Percentiles rank a stretch among this genome's conserved stretches.
phyloP scores from a whole-genome alignment of 2,329 filamentous ascomycete species.

The Teratosphaeria viscida region DNA sequence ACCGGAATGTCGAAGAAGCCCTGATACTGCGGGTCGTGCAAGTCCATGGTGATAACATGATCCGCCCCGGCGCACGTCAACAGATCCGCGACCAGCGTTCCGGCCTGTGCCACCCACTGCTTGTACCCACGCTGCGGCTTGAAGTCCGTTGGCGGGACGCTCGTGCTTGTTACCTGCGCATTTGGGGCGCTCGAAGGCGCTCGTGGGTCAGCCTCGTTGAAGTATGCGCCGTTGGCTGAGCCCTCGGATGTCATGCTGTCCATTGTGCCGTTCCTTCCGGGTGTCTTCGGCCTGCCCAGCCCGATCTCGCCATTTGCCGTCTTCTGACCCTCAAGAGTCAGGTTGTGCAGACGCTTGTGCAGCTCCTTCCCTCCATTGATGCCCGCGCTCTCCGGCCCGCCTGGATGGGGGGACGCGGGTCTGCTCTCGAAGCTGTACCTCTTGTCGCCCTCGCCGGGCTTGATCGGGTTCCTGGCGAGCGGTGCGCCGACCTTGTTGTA shows the following conservation, averaged over 20 bases:
- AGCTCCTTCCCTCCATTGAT: slow-evolving; percentile 50
- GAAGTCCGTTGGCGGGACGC: slow-evolving; percentile 37
- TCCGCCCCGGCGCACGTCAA: slow-evolving; percentile 92
- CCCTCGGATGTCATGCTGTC: slow-evolving; percentile 22
- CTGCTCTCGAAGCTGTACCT: slow-evolving; percentile 81
- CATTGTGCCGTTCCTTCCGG: slow-evolving; percentile 18
- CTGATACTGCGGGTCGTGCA: slow-evolving; percentile 93
- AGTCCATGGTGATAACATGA: slow-evolving; percentile 95
- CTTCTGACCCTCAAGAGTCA: slow-evolving; percentile 44
- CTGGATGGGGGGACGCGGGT: slow-evolving; percentile 71
- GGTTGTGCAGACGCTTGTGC: slow-evolving; percentile 61
- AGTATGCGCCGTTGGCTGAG: slow-evolving; percentile 7
- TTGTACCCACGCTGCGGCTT: slow-evolving; percentile 88
- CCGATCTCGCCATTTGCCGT: slow-evolving; percentile 28
- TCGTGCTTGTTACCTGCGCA: slow-evolving; percentile 8
- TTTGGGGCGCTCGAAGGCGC: background rate
- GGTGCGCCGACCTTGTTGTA: slow-evolving; percentile 95
- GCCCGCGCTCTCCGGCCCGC: slow-evolving; percentile 55
- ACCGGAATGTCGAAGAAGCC: slow-evolving; percentile 98
- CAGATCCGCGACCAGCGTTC: slow-evolving; percentile 86
- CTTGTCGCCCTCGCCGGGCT: slow-evolving; percentile 47
- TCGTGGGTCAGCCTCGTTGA: slow-evolving; percentile 7
- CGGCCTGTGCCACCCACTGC: slow-evolving; percentile 96
- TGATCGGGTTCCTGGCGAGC: slow-evolving; percentile 57
- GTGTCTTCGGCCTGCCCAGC: slow-evolving; percentile 7